phyloP scores from a whole-genome alignment of 2,329 filamentous ascomycete genomes.

The Cladosporium phlei region DNA sequence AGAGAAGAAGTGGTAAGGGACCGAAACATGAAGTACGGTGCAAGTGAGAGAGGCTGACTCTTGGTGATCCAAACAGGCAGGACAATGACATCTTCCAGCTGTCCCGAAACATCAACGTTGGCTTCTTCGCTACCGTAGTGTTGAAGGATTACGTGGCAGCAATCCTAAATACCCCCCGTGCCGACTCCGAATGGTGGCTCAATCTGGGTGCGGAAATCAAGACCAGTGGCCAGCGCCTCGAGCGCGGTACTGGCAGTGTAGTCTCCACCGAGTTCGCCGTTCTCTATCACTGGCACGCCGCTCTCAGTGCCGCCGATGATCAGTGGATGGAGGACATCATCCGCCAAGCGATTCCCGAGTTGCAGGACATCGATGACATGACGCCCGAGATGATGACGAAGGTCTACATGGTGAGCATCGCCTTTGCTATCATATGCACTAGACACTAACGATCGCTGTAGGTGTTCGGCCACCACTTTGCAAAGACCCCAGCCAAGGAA shows the following conservation, averaged over 20 bases:
- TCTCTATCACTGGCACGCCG: conserved; percentile 46
- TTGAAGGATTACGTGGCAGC: conserved; percentile 44
- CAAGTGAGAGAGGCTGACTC: conserved; percentile 9
- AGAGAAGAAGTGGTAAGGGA: conserved; percentile 36
- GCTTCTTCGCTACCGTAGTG: conserved; percentile 44
- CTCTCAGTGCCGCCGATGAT: conserved; percentile 41
- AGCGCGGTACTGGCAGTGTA: conserved; percentile 42
- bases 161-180: conserved; percentile 44
- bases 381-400: conserved; percentile 37
- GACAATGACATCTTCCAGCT: conserved; percentile 48
- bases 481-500: conserved; percentile 21
- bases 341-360: conserved; percentile 14
- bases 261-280: conserved; percentile 46
- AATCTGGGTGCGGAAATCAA: conserved; percentile 40
- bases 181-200: conserved; percentile 44
- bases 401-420: conserved; percentile 38
- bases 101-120: conserved; percentile 44
- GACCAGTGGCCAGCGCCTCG: conserved; percentile 35
- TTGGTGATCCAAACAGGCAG: conserved; percentile 34
- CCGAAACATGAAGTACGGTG: too few relatives aligned
- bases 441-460: too few relatives aligned
- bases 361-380: conserved; percentile 34
- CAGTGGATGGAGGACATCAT: conserved; percentile 44
- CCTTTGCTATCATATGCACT: too few relatives aligned
- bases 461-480: conserved; percentile 31